A percentile compares a stretch with the other conserved stretches of the same genome.
These are phyloP conservation scores for Fusarium ramigenum DNA, from an alignment of 2,329 filamentous ascomycete genomes.

Conservation along the genomic window DNA sequence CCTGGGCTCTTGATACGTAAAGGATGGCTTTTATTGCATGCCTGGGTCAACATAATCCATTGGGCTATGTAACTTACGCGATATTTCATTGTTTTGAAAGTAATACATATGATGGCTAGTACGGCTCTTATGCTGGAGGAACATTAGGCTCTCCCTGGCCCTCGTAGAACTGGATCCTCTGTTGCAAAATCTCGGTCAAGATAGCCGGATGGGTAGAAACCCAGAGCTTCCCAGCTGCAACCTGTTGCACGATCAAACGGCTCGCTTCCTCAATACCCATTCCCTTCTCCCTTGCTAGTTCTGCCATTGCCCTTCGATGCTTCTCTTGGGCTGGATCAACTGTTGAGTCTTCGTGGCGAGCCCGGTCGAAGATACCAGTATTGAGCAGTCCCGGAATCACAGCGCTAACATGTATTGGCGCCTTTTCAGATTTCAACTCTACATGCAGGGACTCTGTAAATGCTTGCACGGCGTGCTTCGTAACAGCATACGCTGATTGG, in stretches of 20 bases:
- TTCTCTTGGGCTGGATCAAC: not conserved
- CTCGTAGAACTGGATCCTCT: not conserved
- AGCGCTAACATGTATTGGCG: not conserved
- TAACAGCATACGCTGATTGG: not conserved
- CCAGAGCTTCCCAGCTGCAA: not conserved
- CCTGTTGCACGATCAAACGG: not conserved
- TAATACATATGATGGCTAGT: too few relatives aligned
- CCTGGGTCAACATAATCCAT: too few relatives aligned
- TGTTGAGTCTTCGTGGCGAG: too few relatives aligned
- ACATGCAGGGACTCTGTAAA: not conserved
- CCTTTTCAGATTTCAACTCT: not conserved
- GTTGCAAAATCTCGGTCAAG: not conserved
- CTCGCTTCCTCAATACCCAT: not conserved
- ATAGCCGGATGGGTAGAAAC: not conserved
- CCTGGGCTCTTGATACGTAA: too few relatives aligned
- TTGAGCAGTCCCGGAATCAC: not conserved
- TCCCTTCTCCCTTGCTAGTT: not conserved
- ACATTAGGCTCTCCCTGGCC: not conserved
- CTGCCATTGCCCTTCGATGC: not conserved
- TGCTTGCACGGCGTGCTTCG: not conserved
- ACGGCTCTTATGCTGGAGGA: fast-evolving
- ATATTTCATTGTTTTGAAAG: too few relatives aligned
- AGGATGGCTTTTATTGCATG: too few relatives aligned
- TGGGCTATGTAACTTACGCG: too few relatives aligned
- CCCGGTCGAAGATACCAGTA: not conserved